Evolutionary conservation across 2,329 filamentous ascomycete genomes (phyloP), one percentile per base, ranked within the genome.

Genomic region (Sporothrix globosa): DNA sequence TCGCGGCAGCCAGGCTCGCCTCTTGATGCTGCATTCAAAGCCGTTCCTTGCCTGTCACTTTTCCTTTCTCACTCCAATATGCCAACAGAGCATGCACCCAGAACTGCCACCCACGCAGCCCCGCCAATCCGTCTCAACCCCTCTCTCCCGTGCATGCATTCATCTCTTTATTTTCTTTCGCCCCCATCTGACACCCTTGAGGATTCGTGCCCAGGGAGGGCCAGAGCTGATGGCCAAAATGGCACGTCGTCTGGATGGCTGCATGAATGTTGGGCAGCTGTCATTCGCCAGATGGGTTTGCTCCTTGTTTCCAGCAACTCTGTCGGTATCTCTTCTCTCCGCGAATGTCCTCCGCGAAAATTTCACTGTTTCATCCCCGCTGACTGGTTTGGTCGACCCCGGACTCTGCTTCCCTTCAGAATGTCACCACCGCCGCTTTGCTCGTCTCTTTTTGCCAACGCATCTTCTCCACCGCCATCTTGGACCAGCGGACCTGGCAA

Each of bases 171-270:
- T 34, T 41, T 34, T 19, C 11, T 63, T 44, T 46, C 39, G n/a
- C 39, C 48, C 46, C 63, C 63, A 52, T 34, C 63, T 7, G 63
- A 46, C 46, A 24, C 63, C 27, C 34, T 44, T 21, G 56, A 39
- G 14, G 34, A 44, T 19, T n/a, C n/a, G 10, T 34, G 56, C 34
- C 7, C 9, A 24, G 34, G 24, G 39, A 24, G 27, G 34, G 14
- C 65, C 48, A 34, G 39, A 46, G 53, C 56, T 39, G 34, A 56
- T n/a, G 44, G 21, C 56, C 6, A 56, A 68, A 46, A 19, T n/a
- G 50, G 30, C 39, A 17, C 34, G 50, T 68, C 66, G 66, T 30
- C 52, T 56, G 66, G 66, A 21, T 68, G 66, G 66, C 39, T 68
- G 66, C 66, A 68, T 68, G 39, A 39, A 21, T 41, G n/a, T 34